These are phyloP conservation scores for Globisporangium polare DNA, from an alignment of 352 stramenopile species.

Conservation along the genomic window DNA sequence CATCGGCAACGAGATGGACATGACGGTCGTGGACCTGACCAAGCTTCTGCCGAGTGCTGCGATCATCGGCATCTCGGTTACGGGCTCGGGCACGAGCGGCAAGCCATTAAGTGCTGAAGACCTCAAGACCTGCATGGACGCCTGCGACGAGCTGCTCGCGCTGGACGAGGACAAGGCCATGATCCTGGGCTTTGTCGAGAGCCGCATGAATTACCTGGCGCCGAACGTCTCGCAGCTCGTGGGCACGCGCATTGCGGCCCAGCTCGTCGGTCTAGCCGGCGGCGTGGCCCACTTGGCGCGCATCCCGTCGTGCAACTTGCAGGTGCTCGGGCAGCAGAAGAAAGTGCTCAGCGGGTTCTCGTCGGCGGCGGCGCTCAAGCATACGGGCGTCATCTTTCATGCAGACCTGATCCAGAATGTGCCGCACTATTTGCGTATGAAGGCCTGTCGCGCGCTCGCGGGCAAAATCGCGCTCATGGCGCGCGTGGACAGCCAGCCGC, in stretches of 20 bases:
- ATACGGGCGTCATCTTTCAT: slow-evolving; percentile 94
- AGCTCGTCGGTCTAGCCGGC: slow-evolving; percentile 93
- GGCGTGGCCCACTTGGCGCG: slow-evolving; percentile 91
- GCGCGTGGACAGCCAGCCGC: slow-evolving; percentile 90
- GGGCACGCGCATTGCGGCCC: slow-evolving; percentile 92
- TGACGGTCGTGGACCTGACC: slow-evolving; percentile 89
- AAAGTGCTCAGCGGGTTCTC: slow-evolving; percentile 89
- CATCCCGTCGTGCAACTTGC: slow-evolving; percentile 97
- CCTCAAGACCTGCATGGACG: slow-evolving; percentile 67
- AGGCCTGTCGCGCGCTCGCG: slow-evolving; percentile 91
- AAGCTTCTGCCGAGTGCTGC: slow-evolving; percentile 89
- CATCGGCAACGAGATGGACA: slow-evolving; percentile 93
- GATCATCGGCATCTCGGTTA: slow-evolving; percentile 95
- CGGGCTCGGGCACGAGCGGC: slow-evolving; percentile 88
- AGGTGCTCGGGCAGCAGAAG: slow-evolving; percentile 95
- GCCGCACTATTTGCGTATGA: slow-evolving; percentile 92
- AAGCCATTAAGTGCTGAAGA: slow-evolving; percentile 68
- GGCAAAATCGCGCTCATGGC: slow-evolving; percentile 89
- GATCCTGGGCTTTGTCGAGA: slow-evolving; percentile 92
- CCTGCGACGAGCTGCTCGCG: slow-evolving; percentile 86
- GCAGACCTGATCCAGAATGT: slow-evolving; percentile 91
- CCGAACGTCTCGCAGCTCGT: slow-evolving; percentile 93
- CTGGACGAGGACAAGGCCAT: slow-evolving; percentile 82
- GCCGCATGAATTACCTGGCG: slow-evolving; percentile 90
- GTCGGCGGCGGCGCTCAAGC: slow-evolving; percentile 74